Percentiles rank a stretch among this genome's conserved stretches.
phyloP scores from a whole-genome alignment of 306 rosid genomes.

The Amphicarpaea edgeworthii region DNA sequence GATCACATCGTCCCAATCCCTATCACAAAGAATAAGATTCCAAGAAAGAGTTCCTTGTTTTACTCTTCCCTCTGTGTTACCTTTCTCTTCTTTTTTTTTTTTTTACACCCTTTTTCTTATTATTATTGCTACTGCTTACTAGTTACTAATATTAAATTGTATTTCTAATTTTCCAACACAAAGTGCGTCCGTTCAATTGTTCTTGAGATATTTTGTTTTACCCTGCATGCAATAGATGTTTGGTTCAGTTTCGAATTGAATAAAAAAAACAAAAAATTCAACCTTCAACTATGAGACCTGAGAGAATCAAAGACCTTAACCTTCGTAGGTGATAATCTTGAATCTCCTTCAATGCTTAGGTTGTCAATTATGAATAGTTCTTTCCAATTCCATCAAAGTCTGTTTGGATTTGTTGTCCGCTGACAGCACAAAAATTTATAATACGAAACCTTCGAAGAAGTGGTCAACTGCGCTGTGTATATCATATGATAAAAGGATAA shows the following conservation, averaged over 20 bases:
- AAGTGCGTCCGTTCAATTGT: not conserved
- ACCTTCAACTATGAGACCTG: conserved; percentile 17
- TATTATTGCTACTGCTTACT: no score
- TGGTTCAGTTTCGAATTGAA: conserved; percentile 15
- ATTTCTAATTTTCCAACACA: not conserved
- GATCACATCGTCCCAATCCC: conserved; percentile 1
- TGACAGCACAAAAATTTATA: not conserved
- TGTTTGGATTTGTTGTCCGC: not conserved
- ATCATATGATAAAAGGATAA: not conserved
- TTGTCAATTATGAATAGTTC: not conserved
- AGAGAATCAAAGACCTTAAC: conserved; percentile 21
- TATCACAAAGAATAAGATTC: conserved; percentile 16
- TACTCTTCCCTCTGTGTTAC: not conserved
- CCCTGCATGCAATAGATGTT: no score
- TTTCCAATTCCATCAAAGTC: not conserved
- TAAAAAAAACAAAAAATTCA: not conserved
- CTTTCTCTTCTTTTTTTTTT: not conserved
- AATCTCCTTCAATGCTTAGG: not conserved
- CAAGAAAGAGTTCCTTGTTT: not conserved
- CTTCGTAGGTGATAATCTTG: conserved; percentile 17
- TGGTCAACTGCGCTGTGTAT: conserved; percentile 3
- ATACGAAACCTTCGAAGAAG: not conserved
- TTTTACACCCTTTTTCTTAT: no score
- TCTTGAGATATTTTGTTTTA: no score
- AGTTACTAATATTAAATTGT: not conserved